Base-by-base conservation (phyloP, 441 rosid species). In the Manihot esculenta region DNA sequence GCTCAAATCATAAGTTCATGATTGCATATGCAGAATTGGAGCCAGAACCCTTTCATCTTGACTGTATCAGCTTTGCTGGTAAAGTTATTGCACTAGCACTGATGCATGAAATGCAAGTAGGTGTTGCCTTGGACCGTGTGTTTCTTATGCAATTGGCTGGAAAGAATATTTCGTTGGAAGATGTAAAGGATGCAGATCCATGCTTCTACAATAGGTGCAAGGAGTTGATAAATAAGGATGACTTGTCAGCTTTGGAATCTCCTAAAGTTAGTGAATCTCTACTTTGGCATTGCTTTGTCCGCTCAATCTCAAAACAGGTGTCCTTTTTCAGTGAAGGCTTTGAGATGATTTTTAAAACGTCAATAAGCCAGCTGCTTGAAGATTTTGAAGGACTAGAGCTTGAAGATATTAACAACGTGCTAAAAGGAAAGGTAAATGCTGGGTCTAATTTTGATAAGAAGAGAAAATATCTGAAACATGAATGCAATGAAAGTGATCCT, bases 341-440 rank as follows among this genome's bases (percentile, higher is more conserved):
- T 55, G 30, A 23, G 1, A 55, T 7, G 21, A 26, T 21, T 23
- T 55, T 24, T 55, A 30, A 15, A 5, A 10, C 11, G 15, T 55
- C 59, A 55, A 6, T 55, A 4, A 24, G 7, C 23, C 59, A 23
- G 11, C 11, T 55, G 14, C 59, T 55, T n/a, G n/a, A n/a, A 24
- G 33, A 13, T 33, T 9, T n/a, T 33, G 35, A 15, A 20, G 47
- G 47, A 18, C 35, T 83, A 78, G 89, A 91, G 72, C 80, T 89
- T 60, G 94, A 86, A 75, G 80, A 88, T 88, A 5, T 89, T 83
- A 71, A 91, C 89, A 0, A 82, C 79, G 61, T 89, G 83, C 77
- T 81, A 73, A 67, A 21, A 2, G 47, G 64, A 27, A 14, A 30
- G 3, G 7, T 1, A 33, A 17, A 0, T 5, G 10, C 62, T 33